phyloP scores from a whole-genome alignment of 345 rosid species.

The Alliaria petiolata region DNA sequence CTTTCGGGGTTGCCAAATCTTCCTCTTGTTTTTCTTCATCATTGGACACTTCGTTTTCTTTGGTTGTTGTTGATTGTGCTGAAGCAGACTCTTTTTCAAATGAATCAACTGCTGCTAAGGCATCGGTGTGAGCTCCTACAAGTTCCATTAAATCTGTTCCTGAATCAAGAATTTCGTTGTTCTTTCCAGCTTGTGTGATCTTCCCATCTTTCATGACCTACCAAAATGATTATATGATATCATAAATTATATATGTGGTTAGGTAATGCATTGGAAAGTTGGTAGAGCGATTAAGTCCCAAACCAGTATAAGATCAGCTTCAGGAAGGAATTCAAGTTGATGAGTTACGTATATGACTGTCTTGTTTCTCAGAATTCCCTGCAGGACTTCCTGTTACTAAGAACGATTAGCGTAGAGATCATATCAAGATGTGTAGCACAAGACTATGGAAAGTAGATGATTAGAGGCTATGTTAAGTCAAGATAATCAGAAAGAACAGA shows the following conservation, averaged over 20 bases:
- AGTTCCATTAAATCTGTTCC: slow-evolving; percentile 63
- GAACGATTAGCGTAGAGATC: slow-evolving; percentile 5
- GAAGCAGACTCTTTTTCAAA: slow-evolving; percentile 42
- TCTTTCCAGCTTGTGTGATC: slow-evolving; percentile 70
- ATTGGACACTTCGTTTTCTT: slow-evolving; percentile 27
- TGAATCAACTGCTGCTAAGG: slow-evolving; percentile 37
- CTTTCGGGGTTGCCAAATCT: slow-evolving; percentile 34
- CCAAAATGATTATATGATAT: slow-evolving; percentile 22
- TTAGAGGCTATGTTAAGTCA: neutral
- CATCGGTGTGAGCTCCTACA: slow-evolving; percentile 58
- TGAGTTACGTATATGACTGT: slow-evolving; percentile 63
- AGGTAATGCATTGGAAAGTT: neutral
- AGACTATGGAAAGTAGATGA: neutral
- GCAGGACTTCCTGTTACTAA: slow-evolving; percentile 51
- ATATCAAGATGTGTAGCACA: neutral
- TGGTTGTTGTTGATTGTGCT: slow-evolving; percentile 17
- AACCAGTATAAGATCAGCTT: slow-evolving; percentile 63
- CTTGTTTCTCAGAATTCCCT: slow-evolving; percentile 44
- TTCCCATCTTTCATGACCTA: slow-evolving; percentile 82
- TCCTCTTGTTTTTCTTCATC: slow-evolving; percentile 31
- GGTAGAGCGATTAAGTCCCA: slow-evolving; percentile 3
- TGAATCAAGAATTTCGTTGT: slow-evolving; percentile 45
- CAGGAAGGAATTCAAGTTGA: slow-evolving; percentile 56
- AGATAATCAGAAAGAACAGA: neutral
- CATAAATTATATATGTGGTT: neutral